A percentile compares a stretch with the other conserved stretches of the same genome.
phyloP scores from a whole-genome alignment of 1,139 yeast genomes.

The Saccharomyces pastorianus region DNA sequence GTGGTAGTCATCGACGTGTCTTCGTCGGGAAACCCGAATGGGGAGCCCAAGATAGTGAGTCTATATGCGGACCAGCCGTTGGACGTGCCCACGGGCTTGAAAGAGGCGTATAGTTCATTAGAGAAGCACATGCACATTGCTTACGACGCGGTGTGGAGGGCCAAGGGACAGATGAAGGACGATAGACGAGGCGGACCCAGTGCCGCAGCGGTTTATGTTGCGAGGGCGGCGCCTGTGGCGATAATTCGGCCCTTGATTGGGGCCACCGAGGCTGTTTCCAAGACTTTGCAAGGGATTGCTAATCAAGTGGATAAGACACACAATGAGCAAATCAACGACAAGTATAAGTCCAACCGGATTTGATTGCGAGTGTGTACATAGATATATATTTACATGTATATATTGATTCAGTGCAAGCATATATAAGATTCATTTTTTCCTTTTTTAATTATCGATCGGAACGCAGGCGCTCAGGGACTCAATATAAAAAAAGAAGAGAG shows the following conservation, averaged over 20 bases:
- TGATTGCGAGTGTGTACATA: too few relatives aligned
- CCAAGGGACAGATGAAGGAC: constrained; percentile 53
- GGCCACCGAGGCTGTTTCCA: constrained; percentile 83
- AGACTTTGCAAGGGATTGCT: constrained; percentile 73
- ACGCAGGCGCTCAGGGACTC: too few relatives aligned
- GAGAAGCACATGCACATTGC: constrained; percentile 66
- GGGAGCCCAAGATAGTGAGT: constrained; percentile 49
- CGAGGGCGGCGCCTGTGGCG: constrained; percentile 72
- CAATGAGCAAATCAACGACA: constrained; percentile 42
- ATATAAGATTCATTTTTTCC: too few relatives aligned
- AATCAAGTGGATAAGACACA: constrained; percentile 69
- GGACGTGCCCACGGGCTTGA: constrained; percentile 61
- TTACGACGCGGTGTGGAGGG: constrained; percentile 49
- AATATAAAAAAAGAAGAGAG: too few relatives aligned
- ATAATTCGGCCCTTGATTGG: constrained; percentile 83
- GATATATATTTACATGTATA: too few relatives aligned
- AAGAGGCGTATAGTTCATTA: constrained; percentile 62
- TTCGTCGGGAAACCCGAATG: constrained; percentile 31
- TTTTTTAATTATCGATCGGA: too few relatives aligned
- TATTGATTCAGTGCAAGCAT: too few relatives aligned
- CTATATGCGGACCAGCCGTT: constrained; percentile 81
- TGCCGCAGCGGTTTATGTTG: constrained; percentile 54
- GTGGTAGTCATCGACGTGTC: constrained; percentile 23
- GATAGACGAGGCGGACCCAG: constrained; percentile 48
- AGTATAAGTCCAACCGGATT: constrained; percentile 33